Percentiles rank a stretch among this genome's conserved stretches.
phyloP scores from a whole-genome alignment of 257 asterid genomes.

The Solanum pennellii region DNA sequence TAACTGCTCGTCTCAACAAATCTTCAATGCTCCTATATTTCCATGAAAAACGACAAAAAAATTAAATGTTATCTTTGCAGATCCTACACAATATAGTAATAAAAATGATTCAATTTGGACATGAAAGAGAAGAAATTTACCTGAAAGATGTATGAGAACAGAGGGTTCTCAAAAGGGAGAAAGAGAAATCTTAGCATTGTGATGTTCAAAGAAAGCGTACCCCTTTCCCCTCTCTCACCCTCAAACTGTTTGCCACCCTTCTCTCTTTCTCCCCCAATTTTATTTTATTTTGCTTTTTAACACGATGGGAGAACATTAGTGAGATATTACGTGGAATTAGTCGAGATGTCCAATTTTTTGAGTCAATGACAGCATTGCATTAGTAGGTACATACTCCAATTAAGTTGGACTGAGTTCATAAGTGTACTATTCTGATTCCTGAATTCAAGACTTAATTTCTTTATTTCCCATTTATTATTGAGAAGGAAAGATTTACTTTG shows the following conservation, averaged over 20 bases:
- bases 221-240: constrained; percentile 4
- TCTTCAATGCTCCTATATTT: constrained; percentile 5
- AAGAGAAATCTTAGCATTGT: neutral
- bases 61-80: neutral
- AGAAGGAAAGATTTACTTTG: neutral
- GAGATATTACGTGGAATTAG: neutral
- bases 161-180: neutral
- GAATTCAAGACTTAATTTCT: neutral
- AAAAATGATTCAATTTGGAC: neutral
- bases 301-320: neutral
- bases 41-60: neutral
- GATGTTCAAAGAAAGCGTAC: constrained; percentile 5
- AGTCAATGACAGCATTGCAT: neutral
- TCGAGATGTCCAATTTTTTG: neutral
- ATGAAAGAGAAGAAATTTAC: neutral
- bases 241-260: constrained; percentile 4
- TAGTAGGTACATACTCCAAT: neutral
- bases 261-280: neutral
- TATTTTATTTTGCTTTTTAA: neutral
- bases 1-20: constrained; percentile 2
- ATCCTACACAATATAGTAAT: neutral
- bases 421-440: neutral
- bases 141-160: constrained; percentile 4
- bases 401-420: neutral
- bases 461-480: neutral